Conservation (phyloP, 108 stramenopile species). For the Cylindrotheca closterium region DNA sequence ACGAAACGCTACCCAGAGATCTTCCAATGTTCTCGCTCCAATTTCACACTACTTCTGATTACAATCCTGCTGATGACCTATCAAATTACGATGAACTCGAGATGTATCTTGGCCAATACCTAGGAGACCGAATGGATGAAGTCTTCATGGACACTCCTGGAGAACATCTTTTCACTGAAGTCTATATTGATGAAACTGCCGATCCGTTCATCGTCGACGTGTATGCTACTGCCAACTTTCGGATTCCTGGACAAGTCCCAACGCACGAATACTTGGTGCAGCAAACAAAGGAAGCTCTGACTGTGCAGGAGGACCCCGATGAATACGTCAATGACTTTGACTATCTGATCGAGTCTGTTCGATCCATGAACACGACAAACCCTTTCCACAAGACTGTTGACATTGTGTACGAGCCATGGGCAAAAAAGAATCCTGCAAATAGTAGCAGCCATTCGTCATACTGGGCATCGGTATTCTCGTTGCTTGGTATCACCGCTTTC, state of each 20-base stretch:
- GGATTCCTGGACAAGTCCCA: slow-evolving; percentile 33
- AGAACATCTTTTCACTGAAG: slow-evolving; percentile 3
- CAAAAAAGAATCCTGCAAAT: neutral
- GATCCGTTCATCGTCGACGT: slow-evolving; percentile 18
- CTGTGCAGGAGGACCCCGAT: too few relatives aligned
- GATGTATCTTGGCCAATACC: slow-evolving; percentile 12
- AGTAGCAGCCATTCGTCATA: neutral
- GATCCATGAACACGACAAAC: slow-evolving; percentile 25
- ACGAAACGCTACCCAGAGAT: slow-evolving; percentile 2
- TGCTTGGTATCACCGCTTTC: slow-evolving; percentile 6
- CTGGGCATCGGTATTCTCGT: neutral
- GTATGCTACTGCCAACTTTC: neutral
- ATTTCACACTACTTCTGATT: slow-evolving; percentile 1
- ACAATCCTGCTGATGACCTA: slow-evolving; percentile 3
- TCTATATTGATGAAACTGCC: slow-evolving; percentile 10
- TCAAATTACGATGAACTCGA: slow-evolving; percentile 26
- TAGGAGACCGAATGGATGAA: slow-evolving; percentile 6
- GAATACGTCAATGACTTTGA: neutral
- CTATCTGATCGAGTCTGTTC: slow-evolving; percentile 10
- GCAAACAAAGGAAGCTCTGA: neutral
- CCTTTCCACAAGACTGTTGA: slow-evolving; percentile 8
- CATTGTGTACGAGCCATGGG: neutral
- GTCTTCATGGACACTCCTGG: slow-evolving; percentile 18
- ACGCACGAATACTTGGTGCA: slow-evolving; percentile 14
- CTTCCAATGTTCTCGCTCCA: slow-evolving; percentile 14